A percentile compares a stretch with the other conserved stretches of the same genome.
Evolutionary conservation across 305 asterid species (phyloP).

Genomic region (Fraxinus latifolia): DNA sequence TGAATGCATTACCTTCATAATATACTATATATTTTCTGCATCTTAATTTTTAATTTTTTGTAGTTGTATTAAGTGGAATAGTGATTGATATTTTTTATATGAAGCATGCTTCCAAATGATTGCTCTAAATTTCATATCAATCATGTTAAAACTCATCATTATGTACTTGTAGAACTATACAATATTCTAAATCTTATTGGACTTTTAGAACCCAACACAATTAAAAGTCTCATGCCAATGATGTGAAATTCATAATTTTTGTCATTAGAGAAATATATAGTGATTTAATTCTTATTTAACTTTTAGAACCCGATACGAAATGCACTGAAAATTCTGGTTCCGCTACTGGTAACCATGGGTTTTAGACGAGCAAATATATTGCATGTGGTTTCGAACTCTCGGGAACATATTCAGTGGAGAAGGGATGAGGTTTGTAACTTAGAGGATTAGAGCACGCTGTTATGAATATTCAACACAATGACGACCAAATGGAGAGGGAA

Average conservation of each 20-base stretch:
- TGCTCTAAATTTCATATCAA: not conserved
- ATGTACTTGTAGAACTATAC: not conserved
- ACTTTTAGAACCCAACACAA: not conserved
- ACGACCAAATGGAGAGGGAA: not conserved
- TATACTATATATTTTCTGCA: not conserved
- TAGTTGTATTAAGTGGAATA: not conserved
- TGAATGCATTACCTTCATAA: not conserved
- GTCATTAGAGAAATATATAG: not conserved
- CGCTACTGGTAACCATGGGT: not conserved
- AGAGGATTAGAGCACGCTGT: not conserved
- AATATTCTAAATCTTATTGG: not conserved
- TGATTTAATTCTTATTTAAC: not conserved
- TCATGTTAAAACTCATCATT: not conserved
- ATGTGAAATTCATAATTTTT: not conserved
- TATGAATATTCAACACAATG: not conserved
- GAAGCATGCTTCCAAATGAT: not conserved
- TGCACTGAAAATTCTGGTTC: not conserved
- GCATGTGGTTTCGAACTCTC: not conserved
- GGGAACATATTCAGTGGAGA: not conserved
- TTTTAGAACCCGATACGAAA: not conserved
- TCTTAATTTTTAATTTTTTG: not conserved
- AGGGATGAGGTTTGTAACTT: not conserved
- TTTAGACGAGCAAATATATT: not conserved
- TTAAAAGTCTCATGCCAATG: not conserved
- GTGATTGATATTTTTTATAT: not conserved